Conservation (phyloP, 2,329 filamentous ascomycete genomes). For the Fusarium hainanense region DNA sequence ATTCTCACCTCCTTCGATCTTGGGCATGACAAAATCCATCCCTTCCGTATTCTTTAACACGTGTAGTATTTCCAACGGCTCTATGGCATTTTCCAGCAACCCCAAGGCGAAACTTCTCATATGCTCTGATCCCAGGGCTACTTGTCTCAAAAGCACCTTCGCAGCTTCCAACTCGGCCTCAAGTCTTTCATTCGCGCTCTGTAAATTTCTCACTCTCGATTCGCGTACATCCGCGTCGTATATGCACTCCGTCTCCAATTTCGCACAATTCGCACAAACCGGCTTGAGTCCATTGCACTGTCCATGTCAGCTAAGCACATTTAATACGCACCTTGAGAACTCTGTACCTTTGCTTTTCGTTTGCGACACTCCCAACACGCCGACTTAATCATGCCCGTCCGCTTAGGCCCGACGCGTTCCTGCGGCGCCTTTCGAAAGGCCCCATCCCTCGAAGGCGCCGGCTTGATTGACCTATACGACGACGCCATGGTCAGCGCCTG, state of each 20-base stretch:
- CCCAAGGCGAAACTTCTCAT: not conserved
- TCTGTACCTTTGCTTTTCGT: slow-evolving; percentile 6
- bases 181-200: not conserved
- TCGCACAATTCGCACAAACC: slow-evolving; percentile 1
- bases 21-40: rapidly evolving
- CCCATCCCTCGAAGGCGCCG: too few species aligned
- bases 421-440: not conserved
- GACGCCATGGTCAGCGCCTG: too few species aligned
- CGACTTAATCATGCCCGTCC: not conserved
- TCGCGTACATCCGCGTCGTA: slow-evolving; percentile 10
- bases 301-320: not conserved
- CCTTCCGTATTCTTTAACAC: not conserved
- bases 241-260: not conserved
- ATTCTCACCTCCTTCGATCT: rapidly evolving
- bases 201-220: rapidly evolving
- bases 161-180: not conserved
- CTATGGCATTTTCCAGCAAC: not conserved
- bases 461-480: not conserved
- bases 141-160: not conserved
- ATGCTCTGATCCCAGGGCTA: not conserved
- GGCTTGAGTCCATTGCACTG: slow-evolving; percentile 19
- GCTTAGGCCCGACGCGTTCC: not conserved
- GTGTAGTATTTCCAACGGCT: not conserved
- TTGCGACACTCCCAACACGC: slow-evolving; percentile 17
- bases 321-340: too few species aligned